phyloP scores from a whole-genome alignment of 208 protist species.

The Leishmania arabica region DNA sequence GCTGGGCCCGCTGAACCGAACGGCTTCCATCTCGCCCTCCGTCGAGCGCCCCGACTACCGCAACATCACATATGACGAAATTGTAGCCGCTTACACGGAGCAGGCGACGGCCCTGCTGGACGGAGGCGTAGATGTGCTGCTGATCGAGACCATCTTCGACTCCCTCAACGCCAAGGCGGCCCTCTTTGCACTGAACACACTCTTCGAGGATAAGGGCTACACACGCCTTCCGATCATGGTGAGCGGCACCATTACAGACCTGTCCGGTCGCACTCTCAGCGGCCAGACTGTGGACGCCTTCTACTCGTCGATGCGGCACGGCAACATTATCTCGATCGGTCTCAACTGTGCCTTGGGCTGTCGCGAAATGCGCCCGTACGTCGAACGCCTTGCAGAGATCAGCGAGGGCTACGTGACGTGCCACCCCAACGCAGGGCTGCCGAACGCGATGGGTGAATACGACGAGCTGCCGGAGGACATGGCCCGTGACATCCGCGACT shows the following conservation, averaged over 20 bases:
- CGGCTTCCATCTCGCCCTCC: conserved; percentile 94
- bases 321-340: conserved; percentile 91
- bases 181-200: conserved; percentile 92
- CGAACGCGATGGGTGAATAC: conserved; percentile 82
- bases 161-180: conserved; percentile 92
- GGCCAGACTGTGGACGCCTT: conserved; percentile 97
- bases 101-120: conserved; percentile 93
- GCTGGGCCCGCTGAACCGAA: conserved; percentile 96
- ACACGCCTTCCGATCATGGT: conserved; percentile 75
- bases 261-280: conserved; percentile 95
- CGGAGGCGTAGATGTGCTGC: conserved; percentile 94
- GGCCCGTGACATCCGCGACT: conserved; percentile 55
- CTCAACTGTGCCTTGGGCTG: conserved; percentile 95
- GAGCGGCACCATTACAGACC: conserved; percentile 94
- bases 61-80: conserved; percentile 94
- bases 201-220: conserved; percentile 80
- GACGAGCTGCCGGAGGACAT: conserved; percentile 72
- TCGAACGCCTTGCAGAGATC: conserved; percentile 51
- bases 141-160: conserved; percentile 97
- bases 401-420: conserved; percentile 62
- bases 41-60: conserved; percentile 94
- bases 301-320: conserved; percentile 85
- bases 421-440: conserved; percentile 84
- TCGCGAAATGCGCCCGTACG: conserved; percentile 60
- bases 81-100: conserved; percentile 91